Conservation (phyloP, 2,329 filamentous ascomycete genomes). For the Huntiella decipiens region DNA sequence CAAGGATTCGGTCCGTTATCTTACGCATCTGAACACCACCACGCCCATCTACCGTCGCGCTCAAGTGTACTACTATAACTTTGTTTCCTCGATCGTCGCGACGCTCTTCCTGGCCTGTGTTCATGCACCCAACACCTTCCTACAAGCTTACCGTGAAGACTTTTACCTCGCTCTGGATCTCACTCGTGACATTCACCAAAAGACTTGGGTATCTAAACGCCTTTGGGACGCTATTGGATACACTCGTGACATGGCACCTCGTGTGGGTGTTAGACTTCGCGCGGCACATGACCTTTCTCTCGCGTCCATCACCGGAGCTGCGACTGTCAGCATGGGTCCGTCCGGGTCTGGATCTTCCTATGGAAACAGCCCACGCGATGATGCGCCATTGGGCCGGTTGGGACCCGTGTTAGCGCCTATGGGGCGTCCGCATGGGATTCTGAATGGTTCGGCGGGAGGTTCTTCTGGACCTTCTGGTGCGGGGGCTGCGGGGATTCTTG, state of each 20-base stretch:
- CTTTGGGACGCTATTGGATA: constrained; percentile 55
- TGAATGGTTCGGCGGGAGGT: constrained; percentile 6
- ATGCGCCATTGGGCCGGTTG: constrained; percentile 1
- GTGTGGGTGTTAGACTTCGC: constrained; percentile 35
- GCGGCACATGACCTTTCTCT: constrained; percentile 12
- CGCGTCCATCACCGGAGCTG: neutral
- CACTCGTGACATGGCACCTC: constrained; percentile 52
- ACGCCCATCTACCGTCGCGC: constrained; percentile 52
- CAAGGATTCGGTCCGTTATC: constrained; percentile 55
- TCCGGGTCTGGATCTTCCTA: neutral
- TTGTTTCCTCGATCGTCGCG: constrained; percentile 54
- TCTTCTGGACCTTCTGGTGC: constrained; percentile 11
- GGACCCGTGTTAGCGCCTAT: constrained; percentile 8
- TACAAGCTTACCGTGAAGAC: constrained; percentile 47
- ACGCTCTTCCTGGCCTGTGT: constrained; percentile 60
- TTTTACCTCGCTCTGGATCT: constrained; percentile 64
- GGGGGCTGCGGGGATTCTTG: constrained; percentile 3
- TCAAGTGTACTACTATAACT: constrained; percentile 66
- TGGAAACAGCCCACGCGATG: constrained; percentile 4
- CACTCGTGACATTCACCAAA: constrained; percentile 51
- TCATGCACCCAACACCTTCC: constrained; percentile 55
- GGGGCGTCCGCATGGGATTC: constrained; percentile 3
- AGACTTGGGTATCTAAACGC: constrained; percentile 52
- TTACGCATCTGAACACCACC: constrained; percentile 52
- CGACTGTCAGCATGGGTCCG: neutral